phyloP scores from a whole-genome alignment of 2,329 filamentous ascomycete species.

The Neocatenulostroma microsporum region DNA sequence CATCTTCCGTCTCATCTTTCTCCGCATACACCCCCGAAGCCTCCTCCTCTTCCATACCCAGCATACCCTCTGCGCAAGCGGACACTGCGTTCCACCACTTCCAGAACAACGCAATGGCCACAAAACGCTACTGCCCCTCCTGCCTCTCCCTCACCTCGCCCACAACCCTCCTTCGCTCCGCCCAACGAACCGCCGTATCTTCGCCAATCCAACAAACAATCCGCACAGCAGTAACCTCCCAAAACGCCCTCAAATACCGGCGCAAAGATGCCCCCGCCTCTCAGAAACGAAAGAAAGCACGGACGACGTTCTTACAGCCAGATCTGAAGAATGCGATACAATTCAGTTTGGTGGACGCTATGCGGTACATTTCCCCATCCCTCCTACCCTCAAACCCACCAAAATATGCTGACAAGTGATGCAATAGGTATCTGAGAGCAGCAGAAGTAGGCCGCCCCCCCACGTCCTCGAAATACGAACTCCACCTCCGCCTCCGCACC shows the following conservation, averaged over 20 bases:
- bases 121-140: conserved; percentile 6
- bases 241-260: conserved; percentile 35
- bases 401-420: not conserved
- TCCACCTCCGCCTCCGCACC: conserved; percentile 74
- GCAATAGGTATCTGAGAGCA: conserved; percentile 72
- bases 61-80: too few relatives aligned
- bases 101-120: too few relatives aligned
- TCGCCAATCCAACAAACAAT: conserved; percentile 20
- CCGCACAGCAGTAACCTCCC: conserved; percentile 34
- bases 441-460: conserved; percentile 80
- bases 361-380: conserved; percentile 54
- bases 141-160: conserved; percentile 1
- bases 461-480: conserved; percentile 72
- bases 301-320: conserved; percentile 56
- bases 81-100: too few relatives aligned
- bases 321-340: conserved; percentile 60
- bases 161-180: conserved; percentile 2
- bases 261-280: conserved; percentile 42
- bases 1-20: too few relatives aligned
- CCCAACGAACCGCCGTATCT: conserved; percentile 21
- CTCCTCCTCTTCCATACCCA: too few relatives aligned
- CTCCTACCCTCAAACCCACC: not conserved
- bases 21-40: too few relatives aligned
- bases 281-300: conserved; percentile 56
- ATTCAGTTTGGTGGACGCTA: conserved; percentile 82